Base-by-base conservation (phyloP, 106 monocot species). In the Ottelia alismoides region DNA sequence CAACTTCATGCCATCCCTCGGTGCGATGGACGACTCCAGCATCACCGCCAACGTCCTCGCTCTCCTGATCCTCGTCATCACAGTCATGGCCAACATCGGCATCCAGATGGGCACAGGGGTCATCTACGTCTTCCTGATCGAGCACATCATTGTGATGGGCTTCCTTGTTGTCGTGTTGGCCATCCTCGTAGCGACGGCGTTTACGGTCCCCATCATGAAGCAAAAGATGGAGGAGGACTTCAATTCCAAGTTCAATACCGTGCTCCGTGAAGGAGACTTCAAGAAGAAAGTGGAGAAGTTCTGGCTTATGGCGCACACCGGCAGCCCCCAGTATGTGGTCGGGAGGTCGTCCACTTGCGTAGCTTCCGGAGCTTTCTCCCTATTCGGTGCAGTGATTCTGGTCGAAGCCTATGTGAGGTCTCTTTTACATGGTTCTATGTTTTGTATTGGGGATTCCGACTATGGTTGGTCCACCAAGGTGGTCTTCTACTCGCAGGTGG, bases 81-180 rank as follows among this genome's bases (percentile, higher is more conserved):
- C 64, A 17, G 64, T 64, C 43, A 19, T 51, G 53, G 52, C 27
- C 64, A 53, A 64, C 44, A 11, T 64, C 32, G 23, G 53, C 53
- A 64, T 53, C 64, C 64, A 64, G 44, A 53, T 53, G 5, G 52
- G 40, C 44, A 64, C 64, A 25, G 64, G 64, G n/a, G 64, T 64
- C 25, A 53, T 64, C 64, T 57, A 31, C 12, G 35, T 35, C 3
- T 57, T 57, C 56, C 20, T 57, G 1, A 30, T 35, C 2, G 56
- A 57, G 35, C 56, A 57, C 31, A 21, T 21, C 56, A 11, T 57
- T 22, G 7, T 57, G 6, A 30, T 31, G 3, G 0, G 19, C 1
- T n/a, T 35, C 31, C 19, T 57, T 30, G 11, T 57, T 12, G 20
- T 57, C 9, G 22, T 57, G 31, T 23, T 57, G 29, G 3, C 40